A percentile compares a stretch with the other conserved stretches of the same genome.
These are phyloP conservation scores for Gyromitra esculenta DNA, from an alignment of 2,329 filamentous ascomycete species.

Conservation along the genomic window DNA sequence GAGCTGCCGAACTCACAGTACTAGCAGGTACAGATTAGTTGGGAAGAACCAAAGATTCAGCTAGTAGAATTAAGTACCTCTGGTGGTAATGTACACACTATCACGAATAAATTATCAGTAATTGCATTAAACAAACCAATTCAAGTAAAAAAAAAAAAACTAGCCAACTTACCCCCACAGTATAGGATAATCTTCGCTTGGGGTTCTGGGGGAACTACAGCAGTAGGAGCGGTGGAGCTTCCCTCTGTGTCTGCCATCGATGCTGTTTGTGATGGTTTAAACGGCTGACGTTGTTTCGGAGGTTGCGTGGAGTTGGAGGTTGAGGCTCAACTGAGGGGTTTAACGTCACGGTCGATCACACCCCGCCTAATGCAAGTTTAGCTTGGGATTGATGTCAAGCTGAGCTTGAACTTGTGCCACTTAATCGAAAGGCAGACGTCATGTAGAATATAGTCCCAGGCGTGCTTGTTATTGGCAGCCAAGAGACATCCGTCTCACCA, in stretches of 20 bases:
- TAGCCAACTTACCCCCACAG: constrained; percentile 67
- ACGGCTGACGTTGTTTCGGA: constrained; percentile 10
- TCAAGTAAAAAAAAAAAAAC: background rate
- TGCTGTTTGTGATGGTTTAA: constrained; percentile 8
- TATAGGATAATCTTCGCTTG: constrained; percentile 69
- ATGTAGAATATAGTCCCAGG: too few relatives aligned
- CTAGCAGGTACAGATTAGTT: constrained; percentile 64
- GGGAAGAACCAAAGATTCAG: constrained; percentile 26
- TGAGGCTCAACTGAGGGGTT: constrained; percentile 50
- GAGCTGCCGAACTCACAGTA: constrained; percentile 99
- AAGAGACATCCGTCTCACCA: background rate
- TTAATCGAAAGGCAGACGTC: background rate
- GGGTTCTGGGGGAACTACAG: constrained; percentile 60
- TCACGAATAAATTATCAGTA: constrained; percentile 12
- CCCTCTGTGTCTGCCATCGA: constrained; percentile 30
- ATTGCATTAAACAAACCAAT: background rate
- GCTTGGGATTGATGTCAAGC: background rate
- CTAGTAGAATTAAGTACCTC: constrained; percentile 61
- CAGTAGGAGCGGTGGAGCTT: constrained; percentile 57
- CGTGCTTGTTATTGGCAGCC: background rate
- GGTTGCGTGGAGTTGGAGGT: constrained; percentile 13
- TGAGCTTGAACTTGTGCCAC: background rate
- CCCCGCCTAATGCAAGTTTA: constrained; percentile 17
- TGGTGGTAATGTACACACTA: constrained; percentile 73
- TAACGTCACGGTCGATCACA: constrained; percentile 23